Conservation (phyloP, 305 asterid species). For the Fraxinus sp. region DNA sequence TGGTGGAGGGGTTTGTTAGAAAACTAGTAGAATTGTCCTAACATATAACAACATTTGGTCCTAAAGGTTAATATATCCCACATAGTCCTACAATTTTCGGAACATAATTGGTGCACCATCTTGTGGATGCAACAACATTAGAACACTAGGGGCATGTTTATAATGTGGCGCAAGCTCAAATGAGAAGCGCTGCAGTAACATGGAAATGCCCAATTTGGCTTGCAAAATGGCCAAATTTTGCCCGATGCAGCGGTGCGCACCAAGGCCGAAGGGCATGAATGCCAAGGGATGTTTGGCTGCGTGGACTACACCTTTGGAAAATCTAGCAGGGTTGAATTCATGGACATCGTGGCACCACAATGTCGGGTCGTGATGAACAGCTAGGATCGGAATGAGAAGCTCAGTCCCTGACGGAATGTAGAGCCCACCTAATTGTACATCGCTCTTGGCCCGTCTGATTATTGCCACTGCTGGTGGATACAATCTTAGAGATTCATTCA, state of each 20-base stretch:
- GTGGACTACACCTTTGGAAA: constrained; percentile 65
- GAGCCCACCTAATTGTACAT: constrained; percentile 56
- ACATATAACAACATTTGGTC: neutral
- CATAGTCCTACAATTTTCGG: constrained; percentile 49
- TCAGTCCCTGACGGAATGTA: constrained; percentile 60
- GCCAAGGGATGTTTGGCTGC: constrained; percentile 85
- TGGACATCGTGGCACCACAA: constrained; percentile 78
- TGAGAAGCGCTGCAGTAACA: constrained; percentile 74
- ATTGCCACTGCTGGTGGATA: constrained; percentile 92
- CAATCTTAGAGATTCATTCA: constrained; percentile 70
- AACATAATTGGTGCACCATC: constrained; percentile 83
- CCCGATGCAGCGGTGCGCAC: constrained; percentile 80
- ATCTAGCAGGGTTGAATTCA: constrained; percentile 81
- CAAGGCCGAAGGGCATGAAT: constrained; percentile 81
- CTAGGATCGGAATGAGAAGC: constrained; percentile 80
- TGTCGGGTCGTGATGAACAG: constrained; percentile 79
- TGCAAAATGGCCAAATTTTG: constrained; percentile 79
- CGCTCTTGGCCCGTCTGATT: constrained; percentile 68
- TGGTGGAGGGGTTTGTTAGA: neutral
- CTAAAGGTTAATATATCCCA: neutral
- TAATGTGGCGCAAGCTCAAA: constrained; percentile 67
- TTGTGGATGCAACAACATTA: constrained; percentile 76
- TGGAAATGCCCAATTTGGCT: constrained; percentile 66
- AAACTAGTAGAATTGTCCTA: neutral
- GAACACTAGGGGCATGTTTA: constrained; percentile 73